Evolutionary conservation across 176 grass and related monocot species (phyloP).

Genomic region (Aegilops longissima): DNA sequence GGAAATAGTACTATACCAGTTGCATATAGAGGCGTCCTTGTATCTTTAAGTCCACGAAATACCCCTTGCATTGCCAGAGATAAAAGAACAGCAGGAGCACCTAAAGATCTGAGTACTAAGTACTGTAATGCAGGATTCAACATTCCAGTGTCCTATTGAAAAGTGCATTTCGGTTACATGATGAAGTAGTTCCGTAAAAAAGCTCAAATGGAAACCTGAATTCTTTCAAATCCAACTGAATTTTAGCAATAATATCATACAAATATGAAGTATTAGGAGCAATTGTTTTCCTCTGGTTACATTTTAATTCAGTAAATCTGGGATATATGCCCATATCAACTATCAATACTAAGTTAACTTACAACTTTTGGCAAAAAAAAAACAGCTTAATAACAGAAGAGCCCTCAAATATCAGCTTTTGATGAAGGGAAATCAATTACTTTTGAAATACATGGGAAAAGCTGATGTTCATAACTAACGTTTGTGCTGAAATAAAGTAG

Average conservation of each 20-base stretch:
- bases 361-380: background rate
- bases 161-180: background rate
- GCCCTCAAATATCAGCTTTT: background rate
- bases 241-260: background rate
- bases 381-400: background rate
- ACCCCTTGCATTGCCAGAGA: conserved; percentile 87
- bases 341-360: background rate
- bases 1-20: conserved; percentile 51
- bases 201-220: background rate
- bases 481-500: background rate
- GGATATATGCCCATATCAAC: background rate
- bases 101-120: conserved; percentile 82
- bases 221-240: background rate
- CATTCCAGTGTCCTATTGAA: conserved; percentile 71
- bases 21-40: conserved; percentile 92
- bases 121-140: conserved; percentile 70
- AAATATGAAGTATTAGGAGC: background rate
- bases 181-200: background rate
- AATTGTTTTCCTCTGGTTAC: background rate
- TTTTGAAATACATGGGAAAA: background rate
- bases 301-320: background rate
- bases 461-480: background rate
- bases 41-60: conserved; percentile 91
- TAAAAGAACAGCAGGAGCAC: conserved; percentile 88
- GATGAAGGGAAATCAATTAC: background rate